Percentiles rank a stretch among this genome's conserved stretches.
phyloP scores from a whole-genome alignment of 306 rosid species.

The Glycine latifolia region DNA sequence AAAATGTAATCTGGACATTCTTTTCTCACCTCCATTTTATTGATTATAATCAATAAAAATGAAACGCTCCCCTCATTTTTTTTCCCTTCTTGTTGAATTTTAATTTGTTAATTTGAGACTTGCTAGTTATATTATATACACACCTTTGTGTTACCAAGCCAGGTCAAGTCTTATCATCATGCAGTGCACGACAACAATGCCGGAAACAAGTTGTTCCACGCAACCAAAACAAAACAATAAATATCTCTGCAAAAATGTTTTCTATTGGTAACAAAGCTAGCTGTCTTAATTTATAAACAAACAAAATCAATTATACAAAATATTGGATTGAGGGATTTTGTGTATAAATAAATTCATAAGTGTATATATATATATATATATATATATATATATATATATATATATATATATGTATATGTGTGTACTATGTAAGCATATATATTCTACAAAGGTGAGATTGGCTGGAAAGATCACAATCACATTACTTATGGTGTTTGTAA shows the following conservation, averaged over 20 bases:
- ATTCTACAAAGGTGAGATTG: not conserved
- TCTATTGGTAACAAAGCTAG: not conserved
- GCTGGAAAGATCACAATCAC: not conserved
- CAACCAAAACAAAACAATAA: not conserved
- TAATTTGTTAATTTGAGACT: too few species aligned
- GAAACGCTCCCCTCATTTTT: not conserved
- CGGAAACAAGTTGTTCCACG: not conserved
- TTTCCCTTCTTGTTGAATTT: too few species aligned
- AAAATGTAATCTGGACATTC: not conserved
- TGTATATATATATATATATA: too few species aligned
- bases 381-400: too few species aligned
- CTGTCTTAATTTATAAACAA: not conserved
- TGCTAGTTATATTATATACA: too few species aligned
- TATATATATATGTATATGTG: too few species aligned
- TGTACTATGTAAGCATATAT: not conserved
- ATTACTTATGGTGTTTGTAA: not conserved
- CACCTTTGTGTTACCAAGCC: not conserved
- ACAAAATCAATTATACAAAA: not conserved
- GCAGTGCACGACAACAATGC: slow-evolving; percentile 12
- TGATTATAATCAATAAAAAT: too few species aligned
- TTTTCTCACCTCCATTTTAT: not conserved
- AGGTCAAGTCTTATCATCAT: not conserved
- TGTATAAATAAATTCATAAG: not conserved
- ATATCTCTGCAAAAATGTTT: not conserved
- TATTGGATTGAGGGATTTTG: not conserved